Base-by-base conservation (phyloP, 2,329 filamentous ascomycete species). In the Coleophoma cylindrospora region DNA sequence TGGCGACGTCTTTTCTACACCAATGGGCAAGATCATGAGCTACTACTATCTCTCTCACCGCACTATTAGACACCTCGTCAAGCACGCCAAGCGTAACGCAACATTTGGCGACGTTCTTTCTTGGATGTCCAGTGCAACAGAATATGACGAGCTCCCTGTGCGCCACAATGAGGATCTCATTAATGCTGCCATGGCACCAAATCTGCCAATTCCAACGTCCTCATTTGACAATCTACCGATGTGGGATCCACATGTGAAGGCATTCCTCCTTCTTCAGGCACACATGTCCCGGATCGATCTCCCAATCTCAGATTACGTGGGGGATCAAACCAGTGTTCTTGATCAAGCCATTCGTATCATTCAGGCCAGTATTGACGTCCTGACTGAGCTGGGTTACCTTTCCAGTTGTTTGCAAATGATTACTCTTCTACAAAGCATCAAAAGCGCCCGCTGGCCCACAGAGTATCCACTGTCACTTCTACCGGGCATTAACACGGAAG, bases 201-300 rank as follows among this genome's bases (percentile, higher is more conserved):
- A 91, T 54, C 74, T 99, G 1, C 89, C 91, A 0, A 76, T 80
- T 52, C 70, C 76, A 43, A 59, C 59, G 15, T 54, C 59, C 5
- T 55, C 59, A 7, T 65, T 66, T 0, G 79, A 75, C 5, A 84
- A 83, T 10, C 73, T 96, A 38, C 92, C 92, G 1, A 88, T 99
- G 84, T 99, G 94, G 94, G 94, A 99, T 71, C 94, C 94, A 0
- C 94, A 99, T 65, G 90, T 97, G 64, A 99, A 99, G 68, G 84
- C 94, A 0, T 97, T 96, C 72, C 73, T 99, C 36, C 78, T 99
- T 2, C 78, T 99, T 0, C 95, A 99, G 69, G 91, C 94, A 0
- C 91, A 96, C 70, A 95, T 99, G 81, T 90, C 88, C 17, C 87
- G 92, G 50, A 86, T 97, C 58, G 84, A 92, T 49, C 82, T 99